Percentiles rank a stretch among this genome's conserved stretches.
phyloP scores from a whole-genome alignment of 306 rosid genomes.

The Geum urbanum region DNA sequence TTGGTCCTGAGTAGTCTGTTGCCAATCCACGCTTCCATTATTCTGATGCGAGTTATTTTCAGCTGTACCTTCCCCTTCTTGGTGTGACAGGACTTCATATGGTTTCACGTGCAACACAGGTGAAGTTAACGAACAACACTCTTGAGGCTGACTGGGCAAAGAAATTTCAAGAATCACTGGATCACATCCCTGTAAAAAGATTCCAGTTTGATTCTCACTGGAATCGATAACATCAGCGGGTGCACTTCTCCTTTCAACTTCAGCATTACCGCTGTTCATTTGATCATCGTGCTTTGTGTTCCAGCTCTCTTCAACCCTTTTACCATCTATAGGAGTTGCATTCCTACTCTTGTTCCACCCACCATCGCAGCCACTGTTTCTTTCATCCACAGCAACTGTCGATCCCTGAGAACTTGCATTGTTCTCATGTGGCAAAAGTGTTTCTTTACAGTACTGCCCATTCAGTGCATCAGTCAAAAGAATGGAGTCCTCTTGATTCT shows the following conservation, averaged over 20 bases:
- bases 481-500: constrained; percentile 49
- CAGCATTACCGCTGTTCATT: constrained; percentile 36
- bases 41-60: constrained; percentile 34
- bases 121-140: constrained; percentile 38
- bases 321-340: constrained; percentile 24
- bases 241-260: constrained; percentile 39
- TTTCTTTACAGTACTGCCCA: constrained; percentile 42
- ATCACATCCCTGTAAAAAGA: constrained; percentile 32
- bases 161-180: constrained; percentile 37
- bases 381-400: constrained; percentile 30
- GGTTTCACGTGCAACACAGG: constrained; percentile 35
- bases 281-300: constrained; percentile 37
- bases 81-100: constrained; percentile 28
- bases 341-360: constrained; percentile 30
- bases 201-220: constrained; percentile 36
- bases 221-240: constrained; percentile 47
- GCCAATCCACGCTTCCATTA: constrained; percentile 44
- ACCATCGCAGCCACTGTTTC: constrained; percentile 30
- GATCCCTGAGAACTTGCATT: constrained; percentile 41
- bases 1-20: constrained; percentile 41
- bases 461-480: constrained; percentile 56
- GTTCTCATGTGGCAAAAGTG: constrained; percentile 28
- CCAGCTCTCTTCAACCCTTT: constrained; percentile 28
- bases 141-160: constrained; percentile 34
- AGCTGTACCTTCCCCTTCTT: constrained; percentile 34